Evolutionary conservation across 257 asterid genomes (phyloP), one percentile per base, ranked within the genome.

Genomic region (Ajuga chamaepitys): DNA sequence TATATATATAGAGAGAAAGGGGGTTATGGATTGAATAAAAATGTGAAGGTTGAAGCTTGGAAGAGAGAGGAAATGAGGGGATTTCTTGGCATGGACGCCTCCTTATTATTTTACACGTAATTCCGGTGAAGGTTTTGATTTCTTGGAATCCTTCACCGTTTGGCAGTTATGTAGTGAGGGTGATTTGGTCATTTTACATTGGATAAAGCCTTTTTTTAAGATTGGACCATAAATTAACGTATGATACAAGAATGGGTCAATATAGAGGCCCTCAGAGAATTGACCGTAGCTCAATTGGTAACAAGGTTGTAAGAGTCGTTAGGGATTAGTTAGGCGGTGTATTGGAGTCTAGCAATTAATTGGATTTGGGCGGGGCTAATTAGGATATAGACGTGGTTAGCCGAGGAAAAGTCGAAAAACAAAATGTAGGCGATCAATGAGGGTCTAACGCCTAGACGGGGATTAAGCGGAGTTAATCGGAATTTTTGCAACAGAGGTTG

Each of bases 71-170:
- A 72, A 54, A 64, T 22, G 62, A 26, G 51, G 76, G 69, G 78
- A 52, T 84, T 82, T 75, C 96, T 86, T 86, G 83, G 72, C 77
- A 75, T 25, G 75, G 80, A 86, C 95, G 91, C 82, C 83, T 80
- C 74, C 81, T 70, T 45, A 18, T 62, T 74, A 59, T 86, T 77
- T 71, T 77, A 77, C 77, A 78, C 58, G 77, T 67, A 78, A 62
- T 58, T 67, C 34, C 12, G 25, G 32, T 5, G 7, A 2, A 28
- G 9, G 41, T 24, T 67, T 70, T 25, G 63, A 59, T 64, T 25
- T 71, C 21, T 41, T 24, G 45, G 44, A 60, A 58, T 75, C 50
- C 74, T 9, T 54, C 51, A 26, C 32, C 45, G 32, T 53, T 72
- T 59, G 70, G 66, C 67, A 66, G 75, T 76, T 81, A 58, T 55